These are phyloP conservation scores for Wickerhamia fluorescens DNA, from an alignment of 805 yeast genomes.

Conservation along the genomic window DNA sequence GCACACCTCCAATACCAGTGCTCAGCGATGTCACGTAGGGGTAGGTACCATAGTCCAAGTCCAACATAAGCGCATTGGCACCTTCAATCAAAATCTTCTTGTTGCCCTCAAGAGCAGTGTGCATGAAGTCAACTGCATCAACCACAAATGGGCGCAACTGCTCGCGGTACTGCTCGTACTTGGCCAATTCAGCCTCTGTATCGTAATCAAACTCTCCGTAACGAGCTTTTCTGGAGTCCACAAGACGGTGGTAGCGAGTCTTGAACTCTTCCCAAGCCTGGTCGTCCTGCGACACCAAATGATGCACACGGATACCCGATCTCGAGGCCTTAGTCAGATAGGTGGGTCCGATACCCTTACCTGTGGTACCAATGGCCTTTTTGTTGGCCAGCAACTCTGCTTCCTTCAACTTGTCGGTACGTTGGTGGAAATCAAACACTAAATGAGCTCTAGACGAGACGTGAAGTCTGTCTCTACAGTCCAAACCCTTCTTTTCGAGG, in stretches of 20 bases:
- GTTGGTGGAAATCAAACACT: slow-evolving; percentile 97
- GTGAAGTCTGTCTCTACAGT: slow-evolving; percentile 70
- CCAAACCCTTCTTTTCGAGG: slow-evolving; percentile 75
- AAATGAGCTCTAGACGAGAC: slow-evolving; percentile 91
- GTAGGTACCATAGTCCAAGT: slow-evolving; percentile 95
- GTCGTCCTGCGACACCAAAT: slow-evolving; percentile 81
- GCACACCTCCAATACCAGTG: slow-evolving; percentile 96
- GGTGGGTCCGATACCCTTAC: slow-evolving; percentile 98
- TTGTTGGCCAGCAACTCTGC: slow-evolving; percentile 75
- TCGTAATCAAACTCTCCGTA: slow-evolving; percentile 92
- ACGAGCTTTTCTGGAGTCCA: slow-evolving; percentile 77
- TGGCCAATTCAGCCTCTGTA: slow-evolving; percentile 67
- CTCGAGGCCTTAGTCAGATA: slow-evolving; percentile 95
- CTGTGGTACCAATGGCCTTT: slow-evolving; percentile 93
- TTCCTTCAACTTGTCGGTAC: slow-evolving; percentile 92
- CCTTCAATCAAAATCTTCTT: slow-evolving; percentile 94
- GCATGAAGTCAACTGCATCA: slow-evolving; percentile 82
- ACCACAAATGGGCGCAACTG: slow-evolving; percentile 83
- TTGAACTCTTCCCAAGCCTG: slow-evolving; percentile 93
- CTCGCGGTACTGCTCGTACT: slow-evolving; percentile 70
- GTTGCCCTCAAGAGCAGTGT: slow-evolving; percentile 63
- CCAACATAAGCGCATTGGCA: slow-evolving; percentile 97
- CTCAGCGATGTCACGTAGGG: slow-evolving; percentile 94
- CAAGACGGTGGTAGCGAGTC: slow-evolving; percentile 64
- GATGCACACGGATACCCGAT: slow-evolving; percentile 95